Percentiles rank a stretch among this genome's conserved stretches.
Conservation (phyloP, 78 protist genomes). For the Mantamonas sphyraenae region DNA sequence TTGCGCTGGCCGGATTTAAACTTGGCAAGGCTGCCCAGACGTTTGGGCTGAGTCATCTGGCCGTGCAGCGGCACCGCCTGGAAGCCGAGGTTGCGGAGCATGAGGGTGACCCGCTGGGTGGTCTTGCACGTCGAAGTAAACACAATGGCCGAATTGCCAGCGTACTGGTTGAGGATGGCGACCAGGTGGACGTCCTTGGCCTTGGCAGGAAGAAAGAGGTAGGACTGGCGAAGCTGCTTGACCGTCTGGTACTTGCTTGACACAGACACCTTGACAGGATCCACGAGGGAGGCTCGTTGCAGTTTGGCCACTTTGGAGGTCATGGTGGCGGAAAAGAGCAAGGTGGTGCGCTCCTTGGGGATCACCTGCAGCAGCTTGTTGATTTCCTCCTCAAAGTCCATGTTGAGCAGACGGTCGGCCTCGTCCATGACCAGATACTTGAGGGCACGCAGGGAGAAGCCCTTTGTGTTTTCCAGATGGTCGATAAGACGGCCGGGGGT, state of each 20-base stretch:
- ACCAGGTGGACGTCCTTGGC: slow-evolving; percentile 75
- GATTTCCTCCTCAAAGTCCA: slow-evolving; percentile 93
- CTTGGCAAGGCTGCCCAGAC: slow-evolving; percentile 54
- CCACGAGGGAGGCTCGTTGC: slow-evolving; percentile 76
- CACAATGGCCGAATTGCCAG: slow-evolving; percentile 70
- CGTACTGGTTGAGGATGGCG: slow-evolving; percentile 49
- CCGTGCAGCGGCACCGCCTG: slow-evolving; percentile 89
- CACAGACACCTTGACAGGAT: slow-evolving; percentile 81
- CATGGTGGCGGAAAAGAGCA: slow-evolving; percentile 96
- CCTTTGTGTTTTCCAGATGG: slow-evolving; percentile 87
- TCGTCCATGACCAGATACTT: slow-evolving; percentile 88
- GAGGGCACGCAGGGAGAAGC: slow-evolving; percentile 66
- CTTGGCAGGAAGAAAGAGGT: slow-evolving; percentile 81
- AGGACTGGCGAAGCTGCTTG: slow-evolving; percentile 68
- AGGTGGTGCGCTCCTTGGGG: slow-evolving; percentile 67
- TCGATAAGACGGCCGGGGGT: slow-evolving; percentile 95
- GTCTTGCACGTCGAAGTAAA: slow-evolving; percentile 49
- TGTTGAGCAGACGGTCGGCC: slow-evolving; percentile 89
- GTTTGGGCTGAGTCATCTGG: slow-evolving; percentile 66
- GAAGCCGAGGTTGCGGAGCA: slow-evolving; percentile 78
- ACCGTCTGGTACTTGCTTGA: slow-evolving; percentile 61
- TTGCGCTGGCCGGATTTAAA: slow-evolving; percentile 20
- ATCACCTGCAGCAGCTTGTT: slow-evolving; percentile 49
- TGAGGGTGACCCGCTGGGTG: slow-evolving; percentile 44
- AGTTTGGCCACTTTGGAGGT: slow-evolving; percentile 89